phyloP scores from a whole-genome alignment of 2,329 filamentous ascomycete genomes.

The Colletotrichum salicis region DNA sequence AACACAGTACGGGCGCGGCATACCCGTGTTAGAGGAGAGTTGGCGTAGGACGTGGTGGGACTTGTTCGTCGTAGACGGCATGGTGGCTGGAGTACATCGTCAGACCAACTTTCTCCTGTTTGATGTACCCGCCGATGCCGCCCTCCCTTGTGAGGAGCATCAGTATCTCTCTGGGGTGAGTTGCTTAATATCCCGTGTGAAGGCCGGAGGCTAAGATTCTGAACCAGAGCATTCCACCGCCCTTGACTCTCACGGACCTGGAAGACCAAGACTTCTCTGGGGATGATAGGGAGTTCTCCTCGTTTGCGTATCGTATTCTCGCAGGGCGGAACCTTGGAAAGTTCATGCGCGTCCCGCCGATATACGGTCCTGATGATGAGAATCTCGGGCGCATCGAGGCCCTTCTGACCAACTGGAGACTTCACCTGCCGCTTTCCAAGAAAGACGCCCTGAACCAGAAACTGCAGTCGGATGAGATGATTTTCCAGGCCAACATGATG shows the following conservation, averaged over 20 bases:
- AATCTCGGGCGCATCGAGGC: constrained; percentile 63
- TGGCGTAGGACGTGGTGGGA: constrained; percentile 94
- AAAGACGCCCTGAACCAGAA: constrained; percentile 74
- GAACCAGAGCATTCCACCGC: constrained; percentile 64
- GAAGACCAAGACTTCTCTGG: constrained; percentile 80
- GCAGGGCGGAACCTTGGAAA: constrained; percentile 81
- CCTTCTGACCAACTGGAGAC: constrained; percentile 76
- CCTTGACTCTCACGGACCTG: constrained; percentile 77
- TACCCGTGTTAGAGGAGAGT: constrained; percentile 80
- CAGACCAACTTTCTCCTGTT: constrained; percentile 77
- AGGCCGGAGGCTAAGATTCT: neutral
- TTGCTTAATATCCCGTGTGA: constrained; percentile 18
- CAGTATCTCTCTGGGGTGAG: constrained; percentile 71
- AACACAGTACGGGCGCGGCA: constrained; percentile 68
- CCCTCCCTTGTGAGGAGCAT: constrained; percentile 84
- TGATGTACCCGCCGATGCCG: constrained; percentile 73
- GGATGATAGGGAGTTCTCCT: constrained; percentile 79
- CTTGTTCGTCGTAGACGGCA: constrained; percentile 81
- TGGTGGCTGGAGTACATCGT: constrained; percentile 83
- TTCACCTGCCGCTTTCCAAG: constrained; percentile 81
- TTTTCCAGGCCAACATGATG: constrained; percentile 92
- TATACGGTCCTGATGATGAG: constrained; percentile 64
- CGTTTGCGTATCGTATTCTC: constrained; percentile 85
- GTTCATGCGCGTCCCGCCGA: constrained; percentile 70
- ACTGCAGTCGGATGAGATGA: constrained; percentile 84